Percentiles rank a stretch among this genome's conserved stretches.
Evolutionary conservation across 2,329 filamentous ascomycete genomes (phyloP).

Genomic region (Elsinoe batatas): DNA sequence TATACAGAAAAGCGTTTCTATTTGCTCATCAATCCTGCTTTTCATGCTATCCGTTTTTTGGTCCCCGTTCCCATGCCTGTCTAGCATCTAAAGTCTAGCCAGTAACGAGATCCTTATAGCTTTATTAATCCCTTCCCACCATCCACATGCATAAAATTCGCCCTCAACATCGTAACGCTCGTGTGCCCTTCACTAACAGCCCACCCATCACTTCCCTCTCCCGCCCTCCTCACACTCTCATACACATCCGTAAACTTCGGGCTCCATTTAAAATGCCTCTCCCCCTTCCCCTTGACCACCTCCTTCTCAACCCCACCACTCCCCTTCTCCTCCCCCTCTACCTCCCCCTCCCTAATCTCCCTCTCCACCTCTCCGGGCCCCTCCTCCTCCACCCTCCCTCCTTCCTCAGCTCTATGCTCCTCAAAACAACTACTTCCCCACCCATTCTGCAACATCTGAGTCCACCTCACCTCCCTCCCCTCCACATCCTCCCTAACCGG

Average conservation of each 20-base stretch:
- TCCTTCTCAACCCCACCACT: constrained; percentile 30
- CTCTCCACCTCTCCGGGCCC: constrained; percentile 55
- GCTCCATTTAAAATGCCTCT: constrained; percentile 92
- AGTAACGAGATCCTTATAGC: constrained; percentile 42
- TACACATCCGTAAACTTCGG: constrained; percentile 81
- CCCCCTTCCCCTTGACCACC: constrained; percentile 44
- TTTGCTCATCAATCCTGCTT: background rate
- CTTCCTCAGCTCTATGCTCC: constrained; percentile 58
- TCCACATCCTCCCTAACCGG: constrained; percentile 94
- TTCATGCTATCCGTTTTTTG: background rate
- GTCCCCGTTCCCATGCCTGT: background rate
- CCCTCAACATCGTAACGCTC: constrained; percentile 80
- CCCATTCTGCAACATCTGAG: constrained; percentile 79
- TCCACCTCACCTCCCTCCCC: constrained; percentile 70
- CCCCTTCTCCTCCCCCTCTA: constrained; percentile 38
- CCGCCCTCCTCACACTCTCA: constrained; percentile 68
- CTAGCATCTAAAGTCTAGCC: background rate
- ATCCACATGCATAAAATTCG: constrained; percentile 78
- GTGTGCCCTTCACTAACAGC: constrained; percentile 78
- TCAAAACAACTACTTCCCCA: constrained; percentile 84
- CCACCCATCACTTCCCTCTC: constrained; percentile 86
- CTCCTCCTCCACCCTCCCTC: constrained; percentile 50
- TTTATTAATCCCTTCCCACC: constrained; percentile 63
- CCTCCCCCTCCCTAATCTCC: constrained; percentile 31
- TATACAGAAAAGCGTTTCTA: background rate